These are phyloP conservation scores for Clonostachys solani DNA, from an alignment of 2,329 filamentous ascomycete species.

Conservation along the genomic window DNA sequence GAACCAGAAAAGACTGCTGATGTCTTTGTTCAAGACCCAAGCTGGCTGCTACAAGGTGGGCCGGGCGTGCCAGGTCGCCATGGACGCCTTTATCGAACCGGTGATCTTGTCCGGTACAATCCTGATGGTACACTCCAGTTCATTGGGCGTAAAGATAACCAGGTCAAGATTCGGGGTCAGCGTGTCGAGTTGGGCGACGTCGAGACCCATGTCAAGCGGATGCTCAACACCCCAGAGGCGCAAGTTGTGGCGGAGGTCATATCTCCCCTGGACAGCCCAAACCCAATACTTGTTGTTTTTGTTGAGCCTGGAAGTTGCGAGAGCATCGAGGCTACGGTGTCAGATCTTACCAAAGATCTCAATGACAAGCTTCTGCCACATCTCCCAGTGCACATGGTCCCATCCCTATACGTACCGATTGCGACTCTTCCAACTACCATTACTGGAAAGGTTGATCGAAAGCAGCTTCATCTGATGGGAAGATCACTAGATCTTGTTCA, in stretches of 20 bases:
- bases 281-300: not conserved
- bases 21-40: constrained; percentile 51
- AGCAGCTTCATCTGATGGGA: constrained; percentile 6
- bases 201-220: constrained; percentile 13
- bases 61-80: constrained; percentile 24
- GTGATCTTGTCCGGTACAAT: not conserved
- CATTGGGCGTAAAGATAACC: not conserved
- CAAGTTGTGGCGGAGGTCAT: not conserved
- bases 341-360: not conserved
- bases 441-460: not conserved
- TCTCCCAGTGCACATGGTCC: constrained; percentile 18
- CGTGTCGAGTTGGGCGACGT: not conserved
- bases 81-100: constrained; percentile 37
- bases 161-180: not conserved
- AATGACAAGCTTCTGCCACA: not conserved
- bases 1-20: constrained; percentile 52
- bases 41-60: constrained; percentile 40
- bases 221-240: constrained; percentile 12
- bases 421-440: not conserved
- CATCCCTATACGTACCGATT: not conserved
- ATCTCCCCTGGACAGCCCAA: not conserved
- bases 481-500: not conserved
- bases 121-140: not conserved
- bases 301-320: not conserved
- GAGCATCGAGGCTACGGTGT: not conserved